phyloP scores from a whole-genome alignment of 768 basidiomycete genomes.

The Suillus weaverae region DNA sequence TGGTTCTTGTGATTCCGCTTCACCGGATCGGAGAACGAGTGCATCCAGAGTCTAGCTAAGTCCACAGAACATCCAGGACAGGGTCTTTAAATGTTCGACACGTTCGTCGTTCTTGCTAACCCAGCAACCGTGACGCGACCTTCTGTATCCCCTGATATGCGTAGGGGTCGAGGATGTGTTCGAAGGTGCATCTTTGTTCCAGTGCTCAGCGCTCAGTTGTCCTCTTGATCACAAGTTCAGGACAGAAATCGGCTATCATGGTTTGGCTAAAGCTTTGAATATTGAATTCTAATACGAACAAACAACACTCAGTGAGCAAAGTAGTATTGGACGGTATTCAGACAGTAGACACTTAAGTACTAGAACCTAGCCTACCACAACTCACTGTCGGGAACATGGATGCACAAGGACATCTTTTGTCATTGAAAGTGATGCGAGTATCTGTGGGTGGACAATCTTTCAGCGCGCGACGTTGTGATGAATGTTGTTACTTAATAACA shows the following conservation, averaged over 20 bases:
- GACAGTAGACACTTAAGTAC: background rate
- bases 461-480: background rate
- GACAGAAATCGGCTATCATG: too few species aligned
- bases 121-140: background rate
- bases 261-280: conserved; percentile 14
- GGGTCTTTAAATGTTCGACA: conserved; percentile 5
- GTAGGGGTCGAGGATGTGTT: background rate
- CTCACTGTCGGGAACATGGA: conserved; percentile 35
- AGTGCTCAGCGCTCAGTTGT: too few species aligned
- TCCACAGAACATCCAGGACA: conserved; percentile 4
- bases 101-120: conserved; percentile 1
- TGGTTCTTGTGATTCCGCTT: background rate
- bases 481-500: conserved; percentile 28
- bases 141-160: background rate
- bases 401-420: conserved; percentile 62
- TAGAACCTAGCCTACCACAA: background rate
- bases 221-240: too few species aligned
- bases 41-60: background rate
- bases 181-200: too few species aligned
- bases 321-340: background rate
- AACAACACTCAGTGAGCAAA: conserved; percentile 18
- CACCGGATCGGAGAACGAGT: background rate
- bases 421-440: conserved; percentile 85
- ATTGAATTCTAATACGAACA: conserved; percentile 24
- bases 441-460: conserved; percentile 57